Evolutionary conservation across 2,329 filamentous ascomycete genomes (phyloP), one percentile per base, ranked within the genome.

Genomic region (Nemania abortiva): DNA sequence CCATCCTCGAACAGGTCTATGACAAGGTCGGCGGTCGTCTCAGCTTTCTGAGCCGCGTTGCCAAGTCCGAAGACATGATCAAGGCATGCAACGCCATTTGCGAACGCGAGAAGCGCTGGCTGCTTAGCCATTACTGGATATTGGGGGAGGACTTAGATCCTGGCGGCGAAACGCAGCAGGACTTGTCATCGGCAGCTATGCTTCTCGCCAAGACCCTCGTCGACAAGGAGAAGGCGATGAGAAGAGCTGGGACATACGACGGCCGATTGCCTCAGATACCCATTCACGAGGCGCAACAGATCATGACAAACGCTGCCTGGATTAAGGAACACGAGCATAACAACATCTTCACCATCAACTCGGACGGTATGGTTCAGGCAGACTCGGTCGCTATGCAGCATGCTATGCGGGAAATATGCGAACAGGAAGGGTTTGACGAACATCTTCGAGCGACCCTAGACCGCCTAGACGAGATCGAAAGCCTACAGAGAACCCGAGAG

Each of bases 71-170:
- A 6, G 80, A 88, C 73, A 88, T 88, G 86, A 73, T 87, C 5
- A 74, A 79, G 24, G 84, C 83, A 11, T 86, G 85, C 75, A 79
- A 88, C 18, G 79, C 83, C 65, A 92, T 93, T 76, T 88, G 88
- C 76, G 83, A 89, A 4, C 86, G 85, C 56, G 91, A 93, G 78
- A 92, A 91, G 82, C 90, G 87, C n/a, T 93, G 91, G 90, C 91
- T 93, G 72, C 82, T 93, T 9, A 92, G 92, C 80, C 89, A 91
- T 77, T 93, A 91, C 81, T 92, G 90, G 86, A 91, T 93, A 68
- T 85, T 93, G 3, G 91, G 91, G 11, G 82, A 82, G 60, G 90
- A 91, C 70, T 92, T 93, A 86, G 89, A 91, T 74, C 88, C 90
- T 78, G 88, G 90, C 71, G 89, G 89, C 61, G 90, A 90, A 86